Percentiles rank a stretch among this genome's conserved stretches.
phyloP scores from a whole-genome alignment of 2,329 filamentous ascomycete genomes.

The Fusarium abutilonis region DNA sequence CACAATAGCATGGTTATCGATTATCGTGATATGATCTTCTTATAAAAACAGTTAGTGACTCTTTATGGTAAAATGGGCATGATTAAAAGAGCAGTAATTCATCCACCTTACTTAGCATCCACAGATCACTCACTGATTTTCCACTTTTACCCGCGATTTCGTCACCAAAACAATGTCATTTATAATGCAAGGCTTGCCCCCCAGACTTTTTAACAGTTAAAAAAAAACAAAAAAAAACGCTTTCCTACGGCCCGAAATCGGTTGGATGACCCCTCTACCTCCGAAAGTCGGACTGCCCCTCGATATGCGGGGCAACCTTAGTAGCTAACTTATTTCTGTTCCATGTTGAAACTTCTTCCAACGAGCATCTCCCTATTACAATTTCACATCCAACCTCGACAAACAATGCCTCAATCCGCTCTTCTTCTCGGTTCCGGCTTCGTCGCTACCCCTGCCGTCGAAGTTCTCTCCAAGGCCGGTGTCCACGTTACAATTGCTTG shows the following conservation, averaged over 20 bases:
- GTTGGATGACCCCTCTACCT: conserved; percentile 7
- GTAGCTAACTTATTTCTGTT: too few relatives aligned
- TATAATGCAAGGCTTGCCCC: conserved; percentile 8
- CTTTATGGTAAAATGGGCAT: too few relatives aligned
- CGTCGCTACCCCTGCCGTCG: conserved; percentile 71
- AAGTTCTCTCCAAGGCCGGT: conserved; percentile 69
- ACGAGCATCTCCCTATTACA: conserved; percentile 18
- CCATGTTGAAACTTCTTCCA: conserved; percentile 16
- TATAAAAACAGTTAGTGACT: too few relatives aligned
- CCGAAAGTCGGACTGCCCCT: conserved; percentile 28
- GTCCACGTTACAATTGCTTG: conserved; percentile 78
- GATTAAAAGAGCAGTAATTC: background rate
- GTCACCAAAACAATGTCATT: conserved; percentile 7
- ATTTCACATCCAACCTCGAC: conserved; percentile 2
- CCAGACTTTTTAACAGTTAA: too few relatives aligned
- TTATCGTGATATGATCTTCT: too few relatives aligned
- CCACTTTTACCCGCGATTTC: conserved; percentile 28
- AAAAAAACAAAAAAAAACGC: conserved; percentile 4
- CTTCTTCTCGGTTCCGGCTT: conserved; percentile 58
- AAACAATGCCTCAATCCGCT: conserved; percentile 46
- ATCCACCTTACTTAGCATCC: conserved; percentile 1
- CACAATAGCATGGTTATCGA: too few relatives aligned
- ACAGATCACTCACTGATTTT: background rate
- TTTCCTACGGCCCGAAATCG: conserved; percentile 30
- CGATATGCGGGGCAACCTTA: conserved; percentile 14